phyloP scores from a whole-genome alignment of 352 stramenopile genomes.

The Phytophthora pseudosyringae region DNA sequence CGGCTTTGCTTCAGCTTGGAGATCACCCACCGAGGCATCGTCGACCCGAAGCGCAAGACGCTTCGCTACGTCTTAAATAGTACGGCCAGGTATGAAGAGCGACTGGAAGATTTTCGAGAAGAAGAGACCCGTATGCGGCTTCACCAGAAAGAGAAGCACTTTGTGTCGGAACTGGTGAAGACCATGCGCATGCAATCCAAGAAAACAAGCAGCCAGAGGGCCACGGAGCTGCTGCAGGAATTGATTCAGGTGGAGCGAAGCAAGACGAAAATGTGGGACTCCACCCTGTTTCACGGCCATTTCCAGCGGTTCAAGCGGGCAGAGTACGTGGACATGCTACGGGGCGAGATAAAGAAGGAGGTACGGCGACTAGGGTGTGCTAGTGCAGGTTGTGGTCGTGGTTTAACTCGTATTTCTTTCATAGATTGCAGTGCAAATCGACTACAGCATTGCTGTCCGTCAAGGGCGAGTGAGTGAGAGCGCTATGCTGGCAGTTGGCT shows the following conservation, averaged over 20 bases:
- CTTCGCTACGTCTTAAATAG: conserved; percentile 26
- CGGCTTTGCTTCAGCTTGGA: conserved; percentile 73
- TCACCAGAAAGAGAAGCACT: conserved; percentile 66
- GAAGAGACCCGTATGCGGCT: conserved; percentile 55
- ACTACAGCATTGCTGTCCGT: conserved; percentile 50
- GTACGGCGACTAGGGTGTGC: conserved; percentile 22
- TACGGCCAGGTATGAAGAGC: conserved; percentile 47
- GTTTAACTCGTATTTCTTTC: neutral
- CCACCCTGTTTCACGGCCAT: conserved; percentile 69
- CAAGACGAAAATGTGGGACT: conserved; percentile 68
- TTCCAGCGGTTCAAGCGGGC: conserved; percentile 65
- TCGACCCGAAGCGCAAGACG: conserved; percentile 10
- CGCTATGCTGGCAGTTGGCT: conserved; percentile 17
- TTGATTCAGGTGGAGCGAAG: conserved; percentile 70
- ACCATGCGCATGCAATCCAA: conserved; percentile 73
- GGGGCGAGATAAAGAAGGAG: conserved; percentile 77
- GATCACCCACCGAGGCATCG: conserved; percentile 30
- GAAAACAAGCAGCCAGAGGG: conserved; percentile 61
- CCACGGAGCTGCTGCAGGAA: conserved; percentile 64
- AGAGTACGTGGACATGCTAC: conserved; percentile 69
- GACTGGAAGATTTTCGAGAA: conserved; percentile 67
- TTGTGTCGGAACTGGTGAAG: conserved; percentile 79
- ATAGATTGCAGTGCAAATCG: conserved; percentile 69
- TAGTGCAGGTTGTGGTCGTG: neutral
- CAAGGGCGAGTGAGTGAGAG: conserved; percentile 35